Percentiles rank a stretch among this genome's conserved stretches.
Evolutionary conservation across 73 alveolate species (phyloP).

Genomic region (Uronychia binucleata): DNA sequence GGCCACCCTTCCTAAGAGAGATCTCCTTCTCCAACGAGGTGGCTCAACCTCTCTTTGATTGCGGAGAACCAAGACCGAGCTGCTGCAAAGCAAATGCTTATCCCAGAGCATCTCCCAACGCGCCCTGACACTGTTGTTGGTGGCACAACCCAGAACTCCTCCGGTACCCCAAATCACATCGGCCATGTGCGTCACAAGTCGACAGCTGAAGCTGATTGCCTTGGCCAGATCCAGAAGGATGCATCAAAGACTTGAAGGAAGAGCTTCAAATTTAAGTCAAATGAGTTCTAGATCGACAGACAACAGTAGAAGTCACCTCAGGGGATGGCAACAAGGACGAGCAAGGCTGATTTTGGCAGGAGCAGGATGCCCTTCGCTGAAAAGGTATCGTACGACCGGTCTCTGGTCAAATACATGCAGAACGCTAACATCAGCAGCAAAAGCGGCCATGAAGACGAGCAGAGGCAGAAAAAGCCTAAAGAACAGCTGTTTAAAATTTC

Average conservation of each 20-base stretch:
- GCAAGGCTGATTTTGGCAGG: neutral
- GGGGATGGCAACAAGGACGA: too few species aligned
- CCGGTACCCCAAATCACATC: neutral
- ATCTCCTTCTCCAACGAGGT: neutral
- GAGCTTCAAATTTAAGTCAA: neutral
- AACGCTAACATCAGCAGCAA: too few species aligned
- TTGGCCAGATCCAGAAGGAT: neutral
- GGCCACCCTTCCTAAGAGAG: neutral
- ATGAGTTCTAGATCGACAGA: neutral
- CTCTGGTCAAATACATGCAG: neutral
- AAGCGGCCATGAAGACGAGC: neutral
- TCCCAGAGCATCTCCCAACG: neutral
- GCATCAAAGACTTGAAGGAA: neutral
- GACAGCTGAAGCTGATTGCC: neutral
- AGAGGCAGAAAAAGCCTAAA: neutral
- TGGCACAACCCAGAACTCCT: too few species aligned
- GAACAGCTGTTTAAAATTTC: neutral
- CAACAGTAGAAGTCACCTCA: too few species aligned
- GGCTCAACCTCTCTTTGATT: neutral
- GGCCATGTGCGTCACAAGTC: neutral
- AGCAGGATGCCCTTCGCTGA: neutral
- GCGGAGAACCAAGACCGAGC: neutral
- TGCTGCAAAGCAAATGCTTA: neutral
- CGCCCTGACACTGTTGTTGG: neutral
- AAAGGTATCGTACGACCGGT: neutral